phyloP scores from a whole-genome alignment of 257 asterid genomes.

The Przewalskia tangutica region DNA sequence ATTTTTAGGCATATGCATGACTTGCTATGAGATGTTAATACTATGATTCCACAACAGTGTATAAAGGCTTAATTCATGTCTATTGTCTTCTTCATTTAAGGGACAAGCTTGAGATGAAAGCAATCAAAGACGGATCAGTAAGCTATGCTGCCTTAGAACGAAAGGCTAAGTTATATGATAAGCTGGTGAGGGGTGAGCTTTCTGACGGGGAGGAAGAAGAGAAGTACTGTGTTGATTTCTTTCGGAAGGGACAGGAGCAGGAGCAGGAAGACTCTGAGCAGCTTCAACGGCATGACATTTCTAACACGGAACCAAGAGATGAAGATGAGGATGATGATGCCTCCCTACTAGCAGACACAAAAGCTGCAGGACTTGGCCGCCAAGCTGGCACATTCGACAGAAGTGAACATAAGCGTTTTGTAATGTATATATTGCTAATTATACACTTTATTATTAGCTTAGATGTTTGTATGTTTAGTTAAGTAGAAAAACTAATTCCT shows the following conservation, averaged over 20 bases:
- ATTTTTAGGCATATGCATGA: neutral
- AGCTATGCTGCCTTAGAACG: slow-evolving; percentile 91
- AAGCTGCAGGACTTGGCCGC: slow-evolving; percentile 55
- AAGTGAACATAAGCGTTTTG: slow-evolving; percentile 82
- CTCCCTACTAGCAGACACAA: slow-evolving; percentile 21
- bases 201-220: slow-evolving; percentile 88
- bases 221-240: slow-evolving; percentile 93
- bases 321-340: slow-evolving; percentile 34
- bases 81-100: slow-evolving; percentile 23
- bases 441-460: neutral
- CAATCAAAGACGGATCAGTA: slow-evolving; percentile 75
- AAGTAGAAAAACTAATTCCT: neutral
- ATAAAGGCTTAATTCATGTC: neutral
- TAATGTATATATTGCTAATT: slow-evolving; percentile 36
- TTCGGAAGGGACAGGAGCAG: slow-evolving; percentile 50
- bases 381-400: slow-evolving; percentile 47
- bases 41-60: neutral
- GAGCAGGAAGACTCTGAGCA: slow-evolving; percentile 24
- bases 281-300: slow-evolving; percentile 22
- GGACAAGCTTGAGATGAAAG: slow-evolving; percentile 93
- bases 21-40: neutral
- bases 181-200: slow-evolving; percentile 75
- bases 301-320: slow-evolving; percentile 27
- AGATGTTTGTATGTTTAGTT: neutral
- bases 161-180: slow-evolving; percentile 72